Evolutionary conservation across 192 early-diverging fungal species (phyloP).

Genomic region (Linnemannia hyalina): DNA sequence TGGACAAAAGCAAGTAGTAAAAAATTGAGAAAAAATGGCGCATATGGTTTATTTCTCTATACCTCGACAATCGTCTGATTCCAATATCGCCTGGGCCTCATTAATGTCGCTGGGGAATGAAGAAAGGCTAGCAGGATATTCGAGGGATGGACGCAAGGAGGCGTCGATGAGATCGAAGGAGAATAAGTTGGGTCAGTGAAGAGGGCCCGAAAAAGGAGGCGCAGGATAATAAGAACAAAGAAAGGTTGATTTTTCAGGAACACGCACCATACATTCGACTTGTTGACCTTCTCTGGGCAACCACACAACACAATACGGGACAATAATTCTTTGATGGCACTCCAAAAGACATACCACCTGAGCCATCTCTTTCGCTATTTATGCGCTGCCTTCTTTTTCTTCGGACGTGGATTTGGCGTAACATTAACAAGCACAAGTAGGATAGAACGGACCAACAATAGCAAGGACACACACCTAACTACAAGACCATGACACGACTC

Average conservation of each 20-base stretch:
- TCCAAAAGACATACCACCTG: not conserved
- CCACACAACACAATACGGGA: not conserved
- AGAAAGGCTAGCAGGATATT: not conserved
- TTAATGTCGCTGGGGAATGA: not conserved
- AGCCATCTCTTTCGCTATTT: not conserved
- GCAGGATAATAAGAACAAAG: not conserved
- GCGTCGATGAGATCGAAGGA: conserved; percentile 3
- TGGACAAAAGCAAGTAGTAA: no score
- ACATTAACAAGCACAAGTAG: not conserved
- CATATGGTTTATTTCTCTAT: not conserved
- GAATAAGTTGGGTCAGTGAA: not conserved
- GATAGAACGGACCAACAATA: not conserved
- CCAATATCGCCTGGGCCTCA: not conserved
- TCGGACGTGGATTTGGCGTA: not conserved
- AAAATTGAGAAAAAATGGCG: not conserved
- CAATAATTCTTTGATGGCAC: not conserved
- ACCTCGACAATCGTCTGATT: not conserved
- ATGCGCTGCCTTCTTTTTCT: not conserved
- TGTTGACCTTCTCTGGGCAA: not conserved
- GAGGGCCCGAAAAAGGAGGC: not conserved
- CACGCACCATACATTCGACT: not conserved
- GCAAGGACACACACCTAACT: not conserved
- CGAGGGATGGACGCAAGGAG: not conserved
- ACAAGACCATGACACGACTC: not conserved
- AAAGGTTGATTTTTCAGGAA: conserved; percentile 7